Evolutionary conservation across 768 basidiomycete species (phyloP), one percentile per base, ranked within the genome.

Genomic region (Rhodotorula kratochvilovae): DNA sequence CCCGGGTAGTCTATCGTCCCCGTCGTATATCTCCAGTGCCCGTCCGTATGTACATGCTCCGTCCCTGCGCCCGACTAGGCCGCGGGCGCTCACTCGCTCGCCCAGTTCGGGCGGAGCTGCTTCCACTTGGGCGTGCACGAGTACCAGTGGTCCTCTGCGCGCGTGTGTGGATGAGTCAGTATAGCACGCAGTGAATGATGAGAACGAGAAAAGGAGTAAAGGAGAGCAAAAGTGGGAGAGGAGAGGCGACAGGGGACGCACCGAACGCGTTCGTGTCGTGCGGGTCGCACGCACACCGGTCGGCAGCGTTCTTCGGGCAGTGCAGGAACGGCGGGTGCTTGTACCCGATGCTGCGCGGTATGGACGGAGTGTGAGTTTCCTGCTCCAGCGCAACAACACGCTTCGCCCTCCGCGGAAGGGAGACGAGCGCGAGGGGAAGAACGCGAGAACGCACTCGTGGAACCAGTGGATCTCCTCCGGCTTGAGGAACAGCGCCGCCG

Each of bases 381-480:
- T n/a, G n/a, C n/a, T n/a, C n/a, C n/a, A n/a, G n/a, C n/a, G n/a
- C n/a, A n/a, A n/a, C n/a, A n/a, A n/a, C n/a, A n/a, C n/a, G n/a
- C n/a, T n/a, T n/a, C n/a, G n/a, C n/a, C n/a, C n/a, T n/a, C 3
- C 13, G 3, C 13, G 42, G 5, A 42, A 10, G 42, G 8, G 1
- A 2, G 19, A n/a, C 19, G 10, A 19, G 4, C 8, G 5, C 10
- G 23, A 21, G 19, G 27, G 35, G 3, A 25, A 25, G 45, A 27
- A 23, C 36, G 17, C 3, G 45, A 19, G 8, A 12, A 27, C 67
- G 35, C 46, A 56, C 67, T 98, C 93, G 72, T 89, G 86, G 84
- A 97, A 97, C 83, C 92, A 97, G 80, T 96, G 91, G 53, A 98
- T 88, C 80, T 77, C 90, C 25, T 91, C 89, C 78, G 90, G 93